Evolutionary conservation across 2,329 filamentous ascomycete species (phyloP).

Genomic region (Polytolypa hystricis): DNA sequence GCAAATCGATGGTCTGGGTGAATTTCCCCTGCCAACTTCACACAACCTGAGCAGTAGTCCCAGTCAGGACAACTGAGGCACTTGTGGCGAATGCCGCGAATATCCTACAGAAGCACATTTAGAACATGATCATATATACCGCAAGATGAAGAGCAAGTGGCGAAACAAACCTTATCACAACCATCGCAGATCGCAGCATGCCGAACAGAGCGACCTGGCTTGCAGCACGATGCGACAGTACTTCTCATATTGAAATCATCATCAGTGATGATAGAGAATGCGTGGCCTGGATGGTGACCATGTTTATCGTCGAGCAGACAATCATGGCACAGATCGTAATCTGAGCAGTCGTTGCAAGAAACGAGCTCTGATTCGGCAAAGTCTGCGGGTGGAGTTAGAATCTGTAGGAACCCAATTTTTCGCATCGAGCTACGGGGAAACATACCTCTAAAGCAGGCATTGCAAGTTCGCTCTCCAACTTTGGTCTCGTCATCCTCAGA

Average conservation of each 20-base stretch:
- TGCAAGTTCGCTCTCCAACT: conserved; percentile 31
- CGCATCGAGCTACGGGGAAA: neutral
- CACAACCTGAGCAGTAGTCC: conserved; percentile 80
- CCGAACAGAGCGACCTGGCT: conserved; percentile 64
- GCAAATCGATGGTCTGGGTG: conserved; percentile 85
- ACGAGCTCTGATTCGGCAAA: conserved; percentile 70
- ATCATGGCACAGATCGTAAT: conserved; percentile 80
- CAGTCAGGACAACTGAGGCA: conserved; percentile 94
- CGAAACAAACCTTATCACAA: conserved; percentile 56
- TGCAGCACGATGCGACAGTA: conserved; percentile 56
- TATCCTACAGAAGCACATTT: conserved; percentile 43
- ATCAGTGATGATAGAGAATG: conserved; percentile 49
- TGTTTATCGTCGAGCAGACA: conserved; percentile 70
- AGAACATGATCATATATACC: conserved; percentile 1
- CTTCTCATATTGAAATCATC: conserved; percentile 41
- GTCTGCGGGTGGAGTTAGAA: conserved; percentile 37
- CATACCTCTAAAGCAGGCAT: conserved; percentile 54
- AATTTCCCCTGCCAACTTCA: conserved; percentile 52
- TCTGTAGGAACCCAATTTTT: neutral
- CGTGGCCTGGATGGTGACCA: conserved; percentile 82
- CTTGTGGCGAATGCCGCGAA: conserved; percentile 86
- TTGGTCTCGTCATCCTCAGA: conserved; percentile 1
- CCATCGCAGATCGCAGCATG: conserved; percentile 92
- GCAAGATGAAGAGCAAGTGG: too few relatives aligned
- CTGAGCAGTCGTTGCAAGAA: conserved; percentile 72